phyloP scores from a whole-genome alignment of 805 yeast species.

The Pichia membranifaciens region DNA sequence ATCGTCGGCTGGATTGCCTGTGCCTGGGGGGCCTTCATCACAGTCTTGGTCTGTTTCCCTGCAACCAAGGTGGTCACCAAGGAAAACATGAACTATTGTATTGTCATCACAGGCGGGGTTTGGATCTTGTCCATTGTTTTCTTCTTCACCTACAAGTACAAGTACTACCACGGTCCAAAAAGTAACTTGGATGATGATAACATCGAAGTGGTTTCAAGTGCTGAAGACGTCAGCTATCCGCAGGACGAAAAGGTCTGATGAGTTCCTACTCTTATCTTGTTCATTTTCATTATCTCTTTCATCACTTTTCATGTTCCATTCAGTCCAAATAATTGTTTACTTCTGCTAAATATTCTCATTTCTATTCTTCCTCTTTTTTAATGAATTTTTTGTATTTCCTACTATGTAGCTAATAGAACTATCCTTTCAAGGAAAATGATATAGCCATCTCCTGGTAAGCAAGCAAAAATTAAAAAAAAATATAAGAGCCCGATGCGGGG shows the following conservation, averaged over 20 bases:
- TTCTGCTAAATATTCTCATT: too few relatives aligned
- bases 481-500: slow-evolving; percentile 22
- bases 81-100: slow-evolving; percentile 33
- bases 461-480: slow-evolving; percentile 2
- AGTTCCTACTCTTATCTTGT: too few relatives aligned
- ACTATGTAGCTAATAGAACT: too few relatives aligned
- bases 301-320: too few relatives aligned
- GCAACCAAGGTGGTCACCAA: slow-evolving; percentile 32
- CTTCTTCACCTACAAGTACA: slow-evolving; percentile 22
- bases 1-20: slow-evolving; percentile 41
- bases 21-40: slow-evolving; percentile 44
- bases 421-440: too few relatives aligned
- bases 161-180: slow-evolving; percentile 25
- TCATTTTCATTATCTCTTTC: too few relatives aligned
- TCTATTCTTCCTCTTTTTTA: too few relatives aligned
- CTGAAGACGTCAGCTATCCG: slow-evolving; percentile 6
- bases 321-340: too few relatives aligned
- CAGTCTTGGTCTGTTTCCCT: slow-evolving; percentile 57
- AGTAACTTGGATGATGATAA: slow-evolving; percentile 17
- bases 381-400: too few relatives aligned
- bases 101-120: slow-evolving; percentile 31
- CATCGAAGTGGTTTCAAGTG: slow-evolving; percentile 8
- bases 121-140: slow-evolving; percentile 23
- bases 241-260: too few relatives aligned
- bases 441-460: too few relatives aligned